Percentiles rank a stretch among this genome's conserved stretches.
Evolutionary conservation across 495 filamentous ascomycete genomes (phyloP).

Genomic region (Hypoxylon fuscum): DNA sequence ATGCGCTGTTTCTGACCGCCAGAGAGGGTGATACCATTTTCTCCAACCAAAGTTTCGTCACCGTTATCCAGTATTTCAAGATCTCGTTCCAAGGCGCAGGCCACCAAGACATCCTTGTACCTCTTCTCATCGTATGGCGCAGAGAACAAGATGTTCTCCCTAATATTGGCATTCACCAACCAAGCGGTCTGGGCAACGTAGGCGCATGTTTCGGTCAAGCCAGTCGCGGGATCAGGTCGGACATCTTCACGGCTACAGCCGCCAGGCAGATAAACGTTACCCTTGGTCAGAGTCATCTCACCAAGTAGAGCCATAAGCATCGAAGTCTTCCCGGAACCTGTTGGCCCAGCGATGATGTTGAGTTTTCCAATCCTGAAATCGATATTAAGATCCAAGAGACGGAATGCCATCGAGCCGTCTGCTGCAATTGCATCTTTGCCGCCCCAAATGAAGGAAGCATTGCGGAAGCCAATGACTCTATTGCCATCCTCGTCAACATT

Average conservation of each 20-base stretch:
- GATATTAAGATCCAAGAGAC: constrained; percentile 80
- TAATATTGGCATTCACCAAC: constrained; percentile 96
- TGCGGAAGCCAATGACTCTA: constrained; percentile 80
- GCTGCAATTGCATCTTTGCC: constrained; percentile 67
- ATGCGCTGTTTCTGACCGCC: constrained; percentile 99
- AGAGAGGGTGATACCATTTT: constrained; percentile 96
- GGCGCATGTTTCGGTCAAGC: constrained; percentile 88
- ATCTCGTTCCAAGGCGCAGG: constrained; percentile 93
- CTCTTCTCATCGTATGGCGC: constrained; percentile 81
- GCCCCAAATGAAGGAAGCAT: constrained; percentile 91
- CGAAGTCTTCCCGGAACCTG: constrained; percentile 94
- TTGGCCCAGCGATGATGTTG: constrained; percentile 91
- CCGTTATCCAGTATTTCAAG: constrained; percentile 91
- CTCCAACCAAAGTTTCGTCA: constrained; percentile 93
- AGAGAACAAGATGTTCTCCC: constrained; percentile 95
- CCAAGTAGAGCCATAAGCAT: constrained; percentile 95
- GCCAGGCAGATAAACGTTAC: constrained; percentile 84
- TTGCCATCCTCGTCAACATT: constrained; percentile 67
- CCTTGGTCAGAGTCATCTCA: constrained; percentile 91
- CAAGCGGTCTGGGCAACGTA: constrained; percentile 99
- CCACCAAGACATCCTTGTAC: constrained; percentile 87
- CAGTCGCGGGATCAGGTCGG: constrained; percentile 80
- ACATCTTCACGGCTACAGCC: constrained; percentile 84
- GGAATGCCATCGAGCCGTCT: constrained; percentile 74
- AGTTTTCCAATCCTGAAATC: constrained; percentile 80